Evolutionary conservation across 148 eudicot species (phyloP).

Genomic region (Rhododendron ferrugineum): DNA sequence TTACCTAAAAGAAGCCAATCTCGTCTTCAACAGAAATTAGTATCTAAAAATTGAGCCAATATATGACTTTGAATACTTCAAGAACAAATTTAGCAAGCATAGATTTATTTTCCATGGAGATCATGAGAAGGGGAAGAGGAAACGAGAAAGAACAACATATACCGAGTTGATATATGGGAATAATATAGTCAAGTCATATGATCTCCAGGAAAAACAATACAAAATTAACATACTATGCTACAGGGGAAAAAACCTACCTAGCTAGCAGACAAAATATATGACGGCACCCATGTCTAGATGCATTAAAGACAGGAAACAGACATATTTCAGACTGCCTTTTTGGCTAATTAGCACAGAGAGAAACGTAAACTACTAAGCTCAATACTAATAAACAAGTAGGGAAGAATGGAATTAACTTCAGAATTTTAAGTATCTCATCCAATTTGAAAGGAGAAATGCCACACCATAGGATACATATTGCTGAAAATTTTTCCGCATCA

Average conservation of each 20-base stretch:
- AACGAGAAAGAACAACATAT: background rate
- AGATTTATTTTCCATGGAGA: background rate
- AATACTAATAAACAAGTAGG: background rate
- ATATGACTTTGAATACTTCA: background rate
- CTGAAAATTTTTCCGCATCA: conserved; percentile 55
- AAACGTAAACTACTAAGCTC: background rate
- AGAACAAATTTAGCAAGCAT: background rate
- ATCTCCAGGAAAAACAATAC: background rate
- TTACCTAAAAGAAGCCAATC: background rate
- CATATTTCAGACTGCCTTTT: background rate
- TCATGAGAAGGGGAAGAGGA: background rate
- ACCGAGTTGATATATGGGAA: background rate
- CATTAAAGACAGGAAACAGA: background rate
- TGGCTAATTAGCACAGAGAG: background rate
- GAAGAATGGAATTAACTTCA: background rate
- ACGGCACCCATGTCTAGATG: background rate
- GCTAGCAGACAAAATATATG: background rate
- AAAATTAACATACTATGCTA: background rate
- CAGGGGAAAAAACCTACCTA: background rate
- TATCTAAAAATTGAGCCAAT: background rate
- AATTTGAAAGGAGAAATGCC: background rate
- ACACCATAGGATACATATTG: conserved; percentile 46
- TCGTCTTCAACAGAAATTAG: background rate
- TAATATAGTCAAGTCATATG: background rate
- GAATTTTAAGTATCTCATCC: background rate